Conservation (phyloP, 2,329 filamentous ascomycete species). For the Didymella arachidicola region DNA sequence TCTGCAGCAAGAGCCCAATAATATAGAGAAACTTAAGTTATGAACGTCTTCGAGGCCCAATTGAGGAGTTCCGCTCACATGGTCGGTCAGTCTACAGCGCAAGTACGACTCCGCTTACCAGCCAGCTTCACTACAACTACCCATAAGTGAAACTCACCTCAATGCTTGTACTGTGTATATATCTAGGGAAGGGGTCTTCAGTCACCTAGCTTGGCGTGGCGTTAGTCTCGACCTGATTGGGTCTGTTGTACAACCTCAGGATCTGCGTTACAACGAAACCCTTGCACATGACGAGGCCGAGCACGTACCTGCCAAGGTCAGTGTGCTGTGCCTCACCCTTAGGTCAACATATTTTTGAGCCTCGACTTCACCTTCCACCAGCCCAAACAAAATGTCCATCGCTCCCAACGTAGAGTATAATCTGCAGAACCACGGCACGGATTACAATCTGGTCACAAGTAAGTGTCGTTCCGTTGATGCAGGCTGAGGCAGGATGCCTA, state of each 20-base stretch:
- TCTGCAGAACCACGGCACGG: neutral
- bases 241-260: neutral
- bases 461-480: neutral
- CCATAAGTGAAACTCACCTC: neutral
- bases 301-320: neutral
- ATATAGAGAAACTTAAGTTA: neutral
- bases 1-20: neutral
- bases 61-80: neutral
- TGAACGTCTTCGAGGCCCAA: neutral
- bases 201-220: neutral
- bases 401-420: neutral
- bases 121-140: neutral
- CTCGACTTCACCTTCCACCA: neutral
- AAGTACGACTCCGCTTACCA: neutral
- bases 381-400: neutral
- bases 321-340: neutral
- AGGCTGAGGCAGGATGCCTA: neutral
- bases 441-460: neutral
- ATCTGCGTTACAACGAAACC: neutral
- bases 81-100: neutral
- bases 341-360: neutral
- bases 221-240: neutral
- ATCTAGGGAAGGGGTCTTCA: neutral
- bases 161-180: neutral
- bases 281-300: constrained; percentile 2